phyloP scores from a whole-genome alignment of 1,139 yeast species.

The Geotrichum aggregatum region DNA sequence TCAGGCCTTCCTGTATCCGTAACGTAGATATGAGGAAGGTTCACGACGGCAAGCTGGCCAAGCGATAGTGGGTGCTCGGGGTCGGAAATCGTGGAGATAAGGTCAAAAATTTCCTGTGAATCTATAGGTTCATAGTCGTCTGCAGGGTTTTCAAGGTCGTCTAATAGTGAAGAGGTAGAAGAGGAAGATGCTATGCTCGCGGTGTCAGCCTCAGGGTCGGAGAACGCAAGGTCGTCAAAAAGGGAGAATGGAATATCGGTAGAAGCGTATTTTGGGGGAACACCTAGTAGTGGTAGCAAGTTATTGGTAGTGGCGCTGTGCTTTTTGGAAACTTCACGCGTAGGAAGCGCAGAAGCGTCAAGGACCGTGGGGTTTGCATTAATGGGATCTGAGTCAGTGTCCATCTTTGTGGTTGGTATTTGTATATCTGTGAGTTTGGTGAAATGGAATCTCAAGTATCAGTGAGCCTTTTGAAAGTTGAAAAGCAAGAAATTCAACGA shows the following conservation, averaged over 20 bases:
- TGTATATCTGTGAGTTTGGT: neutral
- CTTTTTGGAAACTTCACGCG: constrained; percentile 44
- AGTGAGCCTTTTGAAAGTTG: constrained; percentile 3
- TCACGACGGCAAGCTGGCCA: constrained; percentile 93
- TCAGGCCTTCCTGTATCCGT: constrained; percentile 49
- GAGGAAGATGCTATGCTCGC: neutral
- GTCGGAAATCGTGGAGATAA: constrained; percentile 85
- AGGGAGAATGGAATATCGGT: constrained; percentile 24
- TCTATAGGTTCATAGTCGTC: constrained; percentile 64
- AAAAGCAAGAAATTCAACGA: neutral
- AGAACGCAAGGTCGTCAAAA: constrained; percentile 20
- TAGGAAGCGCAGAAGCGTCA: constrained; percentile 73
- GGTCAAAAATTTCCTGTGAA: constrained; percentile 66
- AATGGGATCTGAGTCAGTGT: constrained; percentile 56
- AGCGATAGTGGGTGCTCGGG: constrained; percentile 96
- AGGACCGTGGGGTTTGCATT: constrained; percentile 89
- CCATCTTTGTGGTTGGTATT: neutral
- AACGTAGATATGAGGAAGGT: constrained; percentile 72
- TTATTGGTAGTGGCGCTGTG: constrained; percentile 21
- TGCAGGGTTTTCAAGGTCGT: constrained; percentile 24
- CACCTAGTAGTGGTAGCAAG: neutral
- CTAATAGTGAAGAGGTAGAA: neutral
- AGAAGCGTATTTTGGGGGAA: constrained; percentile 11
- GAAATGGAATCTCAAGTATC: neutral
- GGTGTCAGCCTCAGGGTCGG: constrained; percentile 20